A percentile compares a stretch with the other conserved stretches of the same genome.
Evolutionary conservation across 306 rosid genomes (phyloP).

Genomic region (Quercus gilva): DNA sequence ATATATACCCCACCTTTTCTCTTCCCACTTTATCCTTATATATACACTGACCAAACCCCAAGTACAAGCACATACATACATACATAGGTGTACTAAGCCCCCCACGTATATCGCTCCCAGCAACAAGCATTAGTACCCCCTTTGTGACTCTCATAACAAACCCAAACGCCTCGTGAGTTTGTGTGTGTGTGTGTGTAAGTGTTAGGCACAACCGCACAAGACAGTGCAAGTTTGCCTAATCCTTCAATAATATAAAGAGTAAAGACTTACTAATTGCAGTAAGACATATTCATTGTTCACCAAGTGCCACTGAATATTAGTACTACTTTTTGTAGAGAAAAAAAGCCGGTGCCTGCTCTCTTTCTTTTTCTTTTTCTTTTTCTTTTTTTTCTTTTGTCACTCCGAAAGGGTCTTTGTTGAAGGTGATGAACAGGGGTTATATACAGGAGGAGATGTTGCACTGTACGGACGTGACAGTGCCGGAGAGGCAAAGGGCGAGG

Average conservation of each 20-base stretch:
- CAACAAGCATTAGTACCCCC: conserved; percentile 10
- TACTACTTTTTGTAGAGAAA: too few species aligned
- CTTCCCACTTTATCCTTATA: conserved; percentile 18
- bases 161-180: neutral
- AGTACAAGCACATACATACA: neutral
- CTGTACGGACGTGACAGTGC: conserved; percentile 47
- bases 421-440: conserved; percentile 26
- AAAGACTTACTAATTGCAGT: too few species aligned
- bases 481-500: conserved; percentile 48
- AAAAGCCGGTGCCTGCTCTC: neutral
- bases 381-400: neutral
- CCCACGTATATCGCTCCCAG: neutral
- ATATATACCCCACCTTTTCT: neutral
- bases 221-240: conserved; percentile 13
- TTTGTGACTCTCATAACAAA: neutral
- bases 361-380: too few species aligned
- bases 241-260: neutral
- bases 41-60: neutral
- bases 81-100: neutral
- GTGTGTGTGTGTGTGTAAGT: neutral
- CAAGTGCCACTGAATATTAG: neutral
- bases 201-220: neutral
- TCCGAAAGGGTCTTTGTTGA: neutral
- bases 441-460: conserved; percentile 41
- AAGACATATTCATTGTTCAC: neutral